Base-by-base conservation (phyloP, 352 stramenopile species). In the Globisporangium ultimum region DNA sequence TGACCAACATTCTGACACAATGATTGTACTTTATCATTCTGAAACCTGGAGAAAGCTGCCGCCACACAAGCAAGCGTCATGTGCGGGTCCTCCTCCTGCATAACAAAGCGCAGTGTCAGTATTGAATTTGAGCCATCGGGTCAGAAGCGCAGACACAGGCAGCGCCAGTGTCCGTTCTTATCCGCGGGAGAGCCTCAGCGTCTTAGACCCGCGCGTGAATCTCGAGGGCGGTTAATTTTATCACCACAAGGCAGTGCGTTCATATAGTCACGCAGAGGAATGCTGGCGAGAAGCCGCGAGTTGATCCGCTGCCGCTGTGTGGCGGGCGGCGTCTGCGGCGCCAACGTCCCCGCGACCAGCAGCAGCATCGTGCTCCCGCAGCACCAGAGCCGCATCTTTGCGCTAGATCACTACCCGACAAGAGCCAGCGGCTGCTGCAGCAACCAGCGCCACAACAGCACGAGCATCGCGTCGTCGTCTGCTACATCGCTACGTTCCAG, bases 321-420 rank as follows among this genome's bases (percentile, higher is more conserved):
- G 40, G 40, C 40, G 40, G 40, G 40, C 7, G 17, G 17, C 8
- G 40, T 45, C 13, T 38, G 48, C 14, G 32, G 48, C 48, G 32
- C n/a, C 12, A 50, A 13, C 45, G n/a, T 11, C 18, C 24, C 21
- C 10, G n/a, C 48, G n/a, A 53, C n/a, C 48, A 36, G 21, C 48
- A 53, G 21, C 21, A 34, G 24, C 48, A 53, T 53, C 17, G 18
- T 20, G 41, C 22, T 58, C 36, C 17, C 48, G 47, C 12, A 32
- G 38, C 12, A 32, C 20, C 55, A 55, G 20, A 61, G 34, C 55
- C 55, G 55, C 55, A 55, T 61, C 49, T 61, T 40, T 21, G 47
- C 47, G 12, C 55, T 55, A 18, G 55, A 61, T 32, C 45, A 36
- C 28, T 36, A 36, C 15, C 40, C 40, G 40, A 42, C 55, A 21